phyloP scores from a whole-genome alignment of 1,284 basidiomycete species.

The Agroathelia rolfsii region DNA sequence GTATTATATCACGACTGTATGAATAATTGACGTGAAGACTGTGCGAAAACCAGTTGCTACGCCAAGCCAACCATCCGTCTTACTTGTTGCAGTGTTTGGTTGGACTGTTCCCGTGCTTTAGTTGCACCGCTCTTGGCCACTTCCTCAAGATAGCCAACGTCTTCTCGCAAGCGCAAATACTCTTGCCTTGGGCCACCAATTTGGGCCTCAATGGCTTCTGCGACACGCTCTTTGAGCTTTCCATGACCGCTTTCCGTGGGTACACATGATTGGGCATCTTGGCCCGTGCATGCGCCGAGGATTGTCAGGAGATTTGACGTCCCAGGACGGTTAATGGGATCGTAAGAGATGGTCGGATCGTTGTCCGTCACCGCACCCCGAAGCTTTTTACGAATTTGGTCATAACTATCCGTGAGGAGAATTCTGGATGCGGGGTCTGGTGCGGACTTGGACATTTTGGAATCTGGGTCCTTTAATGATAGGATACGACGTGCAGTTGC shows the following conservation, averaged over 20 bases:
- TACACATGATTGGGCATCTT: no score
- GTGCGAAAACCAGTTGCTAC: no score
- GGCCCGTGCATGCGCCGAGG: slow-evolving; percentile 55
- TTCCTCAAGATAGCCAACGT: slow-evolving; percentile 51
- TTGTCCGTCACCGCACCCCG: slow-evolving; percentile 83
- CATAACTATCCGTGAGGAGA: slow-evolving; percentile 68
- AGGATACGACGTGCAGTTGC: slow-evolving; percentile 72
- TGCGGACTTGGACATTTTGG: slow-evolving; percentile 95
- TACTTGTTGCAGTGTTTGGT: slow-evolving; percentile 59
- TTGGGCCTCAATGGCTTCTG: slow-evolving; percentile 62
- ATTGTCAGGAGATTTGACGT: slow-evolving; percentile 79
- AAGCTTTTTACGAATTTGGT: slow-evolving; percentile 63
- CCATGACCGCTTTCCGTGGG: slow-evolving; percentile 49
- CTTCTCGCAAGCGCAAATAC: slow-evolving; percentile 54
- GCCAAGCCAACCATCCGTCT: slow-evolving; percentile 57
- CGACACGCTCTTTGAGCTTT: slow-evolving; percentile 64
- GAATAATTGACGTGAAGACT: no score
- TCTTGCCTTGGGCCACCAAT: slow-evolving; percentile 64
- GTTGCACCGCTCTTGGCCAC: slow-evolving; percentile 59
- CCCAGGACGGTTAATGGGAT: slow-evolving; percentile 70
- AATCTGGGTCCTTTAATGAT: slow-evolving; percentile 75
- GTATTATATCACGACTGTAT: no score
- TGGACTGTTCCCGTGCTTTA: slow-evolving; percentile 54
- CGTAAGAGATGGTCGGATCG: slow-evolving; percentile 61
- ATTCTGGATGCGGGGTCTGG: slow-evolving; percentile 77